phyloP scores from a whole-genome alignment of 2,329 filamentous ascomycete species.

The Pseudonectria buxi region DNA sequence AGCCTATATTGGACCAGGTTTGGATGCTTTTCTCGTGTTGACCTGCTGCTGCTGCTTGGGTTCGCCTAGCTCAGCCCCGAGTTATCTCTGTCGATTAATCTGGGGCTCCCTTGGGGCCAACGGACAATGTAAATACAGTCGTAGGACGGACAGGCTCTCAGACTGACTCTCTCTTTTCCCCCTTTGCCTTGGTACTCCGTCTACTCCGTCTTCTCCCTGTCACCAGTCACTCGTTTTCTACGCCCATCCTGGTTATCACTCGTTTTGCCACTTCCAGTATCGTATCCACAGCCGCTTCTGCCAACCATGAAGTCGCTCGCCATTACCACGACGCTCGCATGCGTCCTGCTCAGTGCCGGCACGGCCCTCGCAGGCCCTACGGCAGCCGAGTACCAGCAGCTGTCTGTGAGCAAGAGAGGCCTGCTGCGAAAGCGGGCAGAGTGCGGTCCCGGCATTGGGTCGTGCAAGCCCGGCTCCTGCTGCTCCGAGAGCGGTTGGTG shows the following conservation, averaged over 20 bases:
- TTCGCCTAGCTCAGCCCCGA: too few relatives aligned
- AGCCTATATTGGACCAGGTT: conserved; percentile 6
- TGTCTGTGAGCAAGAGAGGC: conserved; percentile 10
- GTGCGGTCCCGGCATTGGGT: conserved; percentile 31
- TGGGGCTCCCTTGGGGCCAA: too few relatives aligned
- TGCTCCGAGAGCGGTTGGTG: conserved; percentile 33
- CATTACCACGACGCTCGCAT: conserved; percentile 8
- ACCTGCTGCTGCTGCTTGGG: conserved; percentile 1
- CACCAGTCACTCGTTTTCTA: conserved; percentile 11
- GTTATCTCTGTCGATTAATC: too few relatives aligned
- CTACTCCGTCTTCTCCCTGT: too few relatives aligned
- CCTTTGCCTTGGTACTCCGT: conserved; percentile 4
- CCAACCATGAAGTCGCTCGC: conserved; percentile 14
- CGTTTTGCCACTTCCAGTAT: too few relatives aligned
- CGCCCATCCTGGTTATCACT: too few relatives aligned
- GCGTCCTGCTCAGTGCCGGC: conserved; percentile 12
- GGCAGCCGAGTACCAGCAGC: conserved; percentile 3
- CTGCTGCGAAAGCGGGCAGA: conserved; percentile 16
- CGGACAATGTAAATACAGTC: conserved; percentile 17
- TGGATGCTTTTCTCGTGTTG: conserved; percentile 15
- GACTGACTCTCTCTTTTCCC: conserved; percentile 2
- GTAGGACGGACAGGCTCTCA: too few relatives aligned
- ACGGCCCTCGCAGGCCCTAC: conserved; percentile 14
- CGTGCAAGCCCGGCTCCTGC: conserved; percentile 26
- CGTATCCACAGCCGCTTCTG: too few relatives aligned